These are phyloP conservation scores for Podosphaera fusca DNA, from an alignment of 2,329 filamentous ascomycete species.

Conservation along the genomic window DNA sequence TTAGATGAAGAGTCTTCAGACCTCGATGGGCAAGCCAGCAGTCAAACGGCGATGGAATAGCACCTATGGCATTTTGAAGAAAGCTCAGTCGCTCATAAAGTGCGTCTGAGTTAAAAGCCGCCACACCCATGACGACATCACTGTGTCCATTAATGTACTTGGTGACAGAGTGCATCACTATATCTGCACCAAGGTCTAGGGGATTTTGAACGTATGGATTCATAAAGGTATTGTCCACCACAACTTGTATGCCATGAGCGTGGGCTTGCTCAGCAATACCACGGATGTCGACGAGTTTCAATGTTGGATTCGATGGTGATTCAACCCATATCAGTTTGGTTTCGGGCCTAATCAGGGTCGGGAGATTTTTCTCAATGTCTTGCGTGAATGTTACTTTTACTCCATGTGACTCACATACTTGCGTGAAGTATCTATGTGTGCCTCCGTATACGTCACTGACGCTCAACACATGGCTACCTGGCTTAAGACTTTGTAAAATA, in stretches of 20 bases:
- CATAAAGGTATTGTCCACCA: conserved; percentile 98
- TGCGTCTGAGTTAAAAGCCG: conserved; percentile 73
- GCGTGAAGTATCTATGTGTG: conserved; percentile 96
- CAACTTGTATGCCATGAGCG: conserved; percentile 69
- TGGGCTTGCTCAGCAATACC: conserved; percentile 67
- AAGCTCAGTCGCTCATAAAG: conserved; percentile 61
- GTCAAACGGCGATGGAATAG: conserved; percentile 85
- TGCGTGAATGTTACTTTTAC: conserved; percentile 89
- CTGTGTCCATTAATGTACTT: conserved; percentile 98
- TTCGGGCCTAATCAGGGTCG: conserved; percentile 60
- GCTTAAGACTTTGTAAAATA: conserved; percentile 77
- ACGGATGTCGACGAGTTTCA: conserved; percentile 79
- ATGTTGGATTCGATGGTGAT: conserved; percentile 79
- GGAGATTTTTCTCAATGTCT: conserved; percentile 72
- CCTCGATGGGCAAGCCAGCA: conserved; percentile 95
- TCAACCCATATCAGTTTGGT: conserved; percentile 97
- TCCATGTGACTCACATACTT: conserved; percentile 84
- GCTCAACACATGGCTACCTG: conserved; percentile 82
- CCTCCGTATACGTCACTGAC: conserved; percentile 96
- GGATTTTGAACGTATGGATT: conserved; percentile 94
- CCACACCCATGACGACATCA: conserved; percentile 94
- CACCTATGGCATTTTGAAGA: conserved; percentile 92
- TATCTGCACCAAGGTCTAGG: conserved; percentile 82
- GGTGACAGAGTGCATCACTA: conserved; percentile 85
- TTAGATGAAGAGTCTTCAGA: conserved; percentile 86